Evolutionary conservation across 257 asterid genomes (phyloP).

Genomic region (Nicotiana tomentosiformis): DNA sequence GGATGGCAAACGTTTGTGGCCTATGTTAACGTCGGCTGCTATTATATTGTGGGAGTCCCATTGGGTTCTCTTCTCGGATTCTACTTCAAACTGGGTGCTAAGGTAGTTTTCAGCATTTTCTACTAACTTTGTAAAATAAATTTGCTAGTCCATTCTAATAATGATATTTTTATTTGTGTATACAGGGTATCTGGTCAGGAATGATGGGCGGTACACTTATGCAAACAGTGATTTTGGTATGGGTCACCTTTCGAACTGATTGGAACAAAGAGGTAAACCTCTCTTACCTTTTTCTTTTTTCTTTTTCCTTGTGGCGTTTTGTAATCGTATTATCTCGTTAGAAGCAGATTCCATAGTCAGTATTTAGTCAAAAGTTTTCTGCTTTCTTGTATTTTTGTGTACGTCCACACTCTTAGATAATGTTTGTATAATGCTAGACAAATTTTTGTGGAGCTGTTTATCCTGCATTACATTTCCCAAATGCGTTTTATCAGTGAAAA

Average conservation of each 20-base stretch:
- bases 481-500: too few relatives aligned
- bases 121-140: background rate
- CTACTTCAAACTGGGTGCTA: slow-evolving; percentile 29
- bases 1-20: slow-evolving; percentile 45
- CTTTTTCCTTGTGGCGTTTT: too few relatives aligned
- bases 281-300: background rate
- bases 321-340: too few relatives aligned
- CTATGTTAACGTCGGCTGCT: slow-evolving; percentile 32
- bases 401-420: too few relatives aligned
- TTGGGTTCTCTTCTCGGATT: slow-evolving; percentile 27
- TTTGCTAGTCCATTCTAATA: background rate
- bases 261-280: slow-evolving; percentile 31
- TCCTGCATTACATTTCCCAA: too few relatives aligned
- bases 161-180: background rate
- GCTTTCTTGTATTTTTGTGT: too few relatives aligned
- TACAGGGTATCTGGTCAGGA: slow-evolving; percentile 34
- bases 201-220: slow-evolving; percentile 29
- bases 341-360: too few relatives aligned
- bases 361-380: too few relatives aligned
- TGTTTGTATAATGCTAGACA: too few relatives aligned
- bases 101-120: slow-evolving; percentile 13
- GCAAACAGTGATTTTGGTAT: slow-evolving; percentile 29
- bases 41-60: slow-evolving; percentile 34
- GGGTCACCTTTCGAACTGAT: slow-evolving; percentile 34
- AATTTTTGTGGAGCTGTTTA: too few relatives aligned